Conservation (phyloP, 768 basidiomycete species). For the Pisolithus microcarpus region DNA sequence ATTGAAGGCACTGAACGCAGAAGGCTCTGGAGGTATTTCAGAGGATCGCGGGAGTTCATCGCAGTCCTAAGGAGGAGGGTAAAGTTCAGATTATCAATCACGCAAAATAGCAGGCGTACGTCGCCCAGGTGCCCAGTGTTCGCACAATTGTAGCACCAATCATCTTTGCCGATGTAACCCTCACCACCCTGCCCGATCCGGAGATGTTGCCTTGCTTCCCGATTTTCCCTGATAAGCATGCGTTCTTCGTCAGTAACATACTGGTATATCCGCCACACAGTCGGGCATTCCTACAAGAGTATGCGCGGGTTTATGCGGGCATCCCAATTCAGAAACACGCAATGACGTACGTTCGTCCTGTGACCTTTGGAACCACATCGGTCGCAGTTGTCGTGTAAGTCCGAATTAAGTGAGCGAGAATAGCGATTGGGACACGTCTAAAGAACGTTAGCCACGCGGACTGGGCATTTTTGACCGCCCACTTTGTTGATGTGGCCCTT, state of each 20-base stretch:
- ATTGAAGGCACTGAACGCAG: slow-evolving; percentile 64
- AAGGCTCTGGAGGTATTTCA: slow-evolving; percentile 44
- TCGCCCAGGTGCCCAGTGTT: slow-evolving; percentile 70
- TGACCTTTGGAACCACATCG: slow-evolving; percentile 64
- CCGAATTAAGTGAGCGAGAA: slow-evolving; percentile 16
- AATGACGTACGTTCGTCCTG: slow-evolving; percentile 48
- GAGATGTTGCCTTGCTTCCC: slow-evolving; percentile 44
- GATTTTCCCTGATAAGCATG: slow-evolving; percentile 33
- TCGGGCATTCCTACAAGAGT: slow-evolving; percentile 65
- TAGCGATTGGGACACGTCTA: slow-evolving; percentile 70
- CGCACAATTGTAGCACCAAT: slow-evolving; percentile 83
- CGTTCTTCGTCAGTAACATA: slow-evolving; percentile 57
- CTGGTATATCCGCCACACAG: slow-evolving; percentile 73
- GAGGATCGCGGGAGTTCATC: slow-evolving; percentile 33
- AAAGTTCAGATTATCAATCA: not conserved
- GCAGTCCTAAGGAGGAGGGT: slow-evolving; percentile 44
- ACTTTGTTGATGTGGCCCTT: slow-evolving; percentile 74
- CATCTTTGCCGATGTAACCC: slow-evolving; percentile 64
- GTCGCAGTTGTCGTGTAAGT: slow-evolving; percentile 46
- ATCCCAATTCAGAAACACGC: not conserved
- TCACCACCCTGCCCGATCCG: slow-evolving; percentile 66
- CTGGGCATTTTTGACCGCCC: not conserved
- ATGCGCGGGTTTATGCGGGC: not conserved
- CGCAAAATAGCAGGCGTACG: slow-evolving; percentile 36
- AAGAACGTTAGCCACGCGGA: slow-evolving; percentile 1